Percentiles rank a stretch among this genome's conserved stretches.
Evolutionary conservation across 371 early-diverging fungal species (phyloP).

Genomic region (Saksenaea vasiformis): DNA sequence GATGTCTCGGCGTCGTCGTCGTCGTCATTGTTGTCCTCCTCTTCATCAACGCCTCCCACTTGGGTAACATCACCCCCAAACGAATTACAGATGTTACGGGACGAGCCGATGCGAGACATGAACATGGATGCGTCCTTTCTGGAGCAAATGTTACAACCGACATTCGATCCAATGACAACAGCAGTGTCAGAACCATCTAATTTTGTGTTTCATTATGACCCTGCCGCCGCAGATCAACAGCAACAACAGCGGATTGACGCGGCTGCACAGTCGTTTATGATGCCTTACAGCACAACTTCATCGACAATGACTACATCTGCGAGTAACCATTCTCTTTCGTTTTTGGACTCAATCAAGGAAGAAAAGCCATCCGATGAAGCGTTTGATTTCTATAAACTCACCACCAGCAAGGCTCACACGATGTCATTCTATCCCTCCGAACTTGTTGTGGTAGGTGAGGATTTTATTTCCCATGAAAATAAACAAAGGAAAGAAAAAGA

Average conservation of each 20-base stretch:
- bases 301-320: background rate
- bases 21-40: background rate
- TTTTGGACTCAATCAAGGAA: background rate
- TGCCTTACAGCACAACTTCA: background rate
- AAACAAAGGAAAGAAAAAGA: background rate
- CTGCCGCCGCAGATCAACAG: background rate
- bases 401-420: background rate
- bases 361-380: background rate
- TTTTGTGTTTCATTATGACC: background rate
- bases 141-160: background rate
- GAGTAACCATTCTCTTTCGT: background rate
- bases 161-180: background rate
- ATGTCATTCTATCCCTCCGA: background rate
- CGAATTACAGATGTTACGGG: background rate
- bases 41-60: background rate
- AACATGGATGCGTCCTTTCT: background rate
- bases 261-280: background rate
- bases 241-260: background rate
- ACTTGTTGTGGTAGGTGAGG: slow-evolving; percentile 6
- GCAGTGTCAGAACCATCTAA: background rate
- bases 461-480: background rate
- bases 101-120: background rate
- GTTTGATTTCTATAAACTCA: background rate
- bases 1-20: background rate
- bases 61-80: background rate